Conservation (phyloP, 2,329 filamentous ascomycete genomes). For the Calonectria naviculata region DNA sequence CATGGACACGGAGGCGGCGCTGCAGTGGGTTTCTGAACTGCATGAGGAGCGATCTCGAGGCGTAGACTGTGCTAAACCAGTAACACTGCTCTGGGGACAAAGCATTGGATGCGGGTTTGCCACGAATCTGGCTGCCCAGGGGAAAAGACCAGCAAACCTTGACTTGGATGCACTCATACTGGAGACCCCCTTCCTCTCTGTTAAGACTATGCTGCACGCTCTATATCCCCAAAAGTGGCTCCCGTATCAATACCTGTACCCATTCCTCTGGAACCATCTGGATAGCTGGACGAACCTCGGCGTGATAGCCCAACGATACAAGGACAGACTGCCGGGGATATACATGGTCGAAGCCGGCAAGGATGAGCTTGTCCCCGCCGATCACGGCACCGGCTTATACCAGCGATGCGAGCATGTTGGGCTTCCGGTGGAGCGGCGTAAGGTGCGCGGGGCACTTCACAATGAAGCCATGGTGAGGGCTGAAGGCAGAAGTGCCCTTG, state of each 20-base stretch:
- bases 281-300: constrained; percentile 65
- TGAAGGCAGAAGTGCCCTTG: constrained; percentile 41
- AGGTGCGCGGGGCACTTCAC: constrained; percentile 63
- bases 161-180: constrained; percentile 67
- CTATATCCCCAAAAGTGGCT: constrained; percentile 85
- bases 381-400: constrained; percentile 59
- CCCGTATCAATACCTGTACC: constrained; percentile 80
- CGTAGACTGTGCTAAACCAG: constrained; percentile 38
- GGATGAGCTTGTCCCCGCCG: constrained; percentile 68
- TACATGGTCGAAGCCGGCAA: constrained; percentile 67
- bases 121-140: constrained; percentile 64
- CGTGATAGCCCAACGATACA: constrained; percentile 47
- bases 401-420: constrained; percentile 60
- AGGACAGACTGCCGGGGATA: constrained; percentile 47
- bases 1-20: constrained; percentile 72
- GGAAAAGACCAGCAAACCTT: constrained; percentile 49
- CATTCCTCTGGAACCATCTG: constrained; percentile 75
- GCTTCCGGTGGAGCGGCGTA: constrained; percentile 56
- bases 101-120: constrained; percentile 81
- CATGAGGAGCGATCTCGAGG: constrained; percentile 42
- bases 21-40: constrained; percentile 67
- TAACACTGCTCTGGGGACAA: constrained; percentile 79
- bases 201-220: constrained; percentile 75
- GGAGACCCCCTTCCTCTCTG: constrained; percentile 81
- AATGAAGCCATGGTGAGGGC: constrained; percentile 64